Evolutionary conservation across 371 early-diverging fungal genomes (phyloP), one percentile per base, ranked within the genome.

Genomic region (Syncephalastrum sp.): DNA sequence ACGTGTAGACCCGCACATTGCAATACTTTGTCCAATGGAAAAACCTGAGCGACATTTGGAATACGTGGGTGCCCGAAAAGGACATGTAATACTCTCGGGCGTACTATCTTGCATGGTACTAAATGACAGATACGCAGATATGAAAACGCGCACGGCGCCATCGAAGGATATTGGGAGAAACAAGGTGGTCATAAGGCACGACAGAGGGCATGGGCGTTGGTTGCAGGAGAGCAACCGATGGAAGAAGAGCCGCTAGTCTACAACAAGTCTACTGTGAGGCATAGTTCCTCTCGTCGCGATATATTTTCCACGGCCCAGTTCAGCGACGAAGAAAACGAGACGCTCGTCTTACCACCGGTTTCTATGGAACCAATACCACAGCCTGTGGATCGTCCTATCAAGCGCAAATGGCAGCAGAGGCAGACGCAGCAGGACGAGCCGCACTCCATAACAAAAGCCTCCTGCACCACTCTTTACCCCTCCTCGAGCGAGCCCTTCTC

Each of bases 11-110:
- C 38, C 43, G 29, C 16, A 24, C 21, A 8, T 24, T 27, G 33
- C 33, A 60, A 29, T 79, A 69, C 47, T 56, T 60, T 15, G 64
- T 79, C 25, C 75, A 75, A 68, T 79, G 79, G 79, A 53, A 70
- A 41, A 67, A 65, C 10, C 74, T 69, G n/a, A 42, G 29, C 15
- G 60, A 68, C 1, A 48, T 48, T 1, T 70, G 74, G 4, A 72
- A 79, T 27, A 74, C 74, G 1, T 79, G 79, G 79, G 79, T 76
- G 33, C 56, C 55, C 29, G 69, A 69, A 54, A 43, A 54, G 3
- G 61, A 74, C 46, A 59, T 78, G 79, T 78, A 73, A 33, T 33
- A 42, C 63, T 44, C 21, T 48, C 21, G 21, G 21, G 15, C 38
- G 17, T 51, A 33, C 15, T 33, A 38, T 5, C 33, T 53, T 53